Evolutionary conservation across 768 basidiomycete species (phyloP).

Genomic region (Tephrocybe sp.): DNA sequence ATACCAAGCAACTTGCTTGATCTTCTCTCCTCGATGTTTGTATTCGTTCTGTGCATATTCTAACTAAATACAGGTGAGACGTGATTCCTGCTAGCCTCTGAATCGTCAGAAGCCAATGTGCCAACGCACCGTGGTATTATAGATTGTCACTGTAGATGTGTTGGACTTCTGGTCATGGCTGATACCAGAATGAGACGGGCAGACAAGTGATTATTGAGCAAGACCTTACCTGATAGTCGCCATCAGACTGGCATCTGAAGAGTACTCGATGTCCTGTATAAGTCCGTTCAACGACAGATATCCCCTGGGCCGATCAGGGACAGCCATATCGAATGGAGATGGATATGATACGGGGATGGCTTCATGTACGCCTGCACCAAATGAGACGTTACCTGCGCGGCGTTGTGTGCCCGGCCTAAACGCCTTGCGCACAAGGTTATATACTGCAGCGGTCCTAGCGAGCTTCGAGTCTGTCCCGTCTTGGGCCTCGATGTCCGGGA

Average conservation of each 20-base stretch:
- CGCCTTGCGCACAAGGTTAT: not conserved
- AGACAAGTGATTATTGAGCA: not conserved
- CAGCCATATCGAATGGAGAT: not conserved
- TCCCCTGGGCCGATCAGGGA: not conserved
- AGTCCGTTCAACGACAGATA: not conserved
- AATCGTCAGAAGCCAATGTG: too few relatives aligned
- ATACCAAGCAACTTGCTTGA: not conserved
- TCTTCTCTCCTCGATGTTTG: not conserved
- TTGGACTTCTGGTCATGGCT: not conserved
- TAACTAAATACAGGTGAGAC: too few relatives aligned
- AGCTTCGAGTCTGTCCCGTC: not conserved
- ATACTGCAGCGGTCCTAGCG: not conserved
- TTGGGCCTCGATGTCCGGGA: not conserved
- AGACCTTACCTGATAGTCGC: constrained; percentile 1
- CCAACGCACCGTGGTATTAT: too few relatives aligned
- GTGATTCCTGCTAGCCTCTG: too few relatives aligned
- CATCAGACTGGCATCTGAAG: not conserved
- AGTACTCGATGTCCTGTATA: constrained; percentile 10
- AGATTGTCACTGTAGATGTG: not conserved
- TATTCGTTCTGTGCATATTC: not conserved
- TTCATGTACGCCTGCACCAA: not conserved
- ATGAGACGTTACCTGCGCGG: not conserved
- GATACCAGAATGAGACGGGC: not conserved
- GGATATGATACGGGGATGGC: not conserved
- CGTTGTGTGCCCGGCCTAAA: not conserved